phyloP scores from a whole-genome alignment of 345 rosid species.

The Durio zibethinus region DNA sequence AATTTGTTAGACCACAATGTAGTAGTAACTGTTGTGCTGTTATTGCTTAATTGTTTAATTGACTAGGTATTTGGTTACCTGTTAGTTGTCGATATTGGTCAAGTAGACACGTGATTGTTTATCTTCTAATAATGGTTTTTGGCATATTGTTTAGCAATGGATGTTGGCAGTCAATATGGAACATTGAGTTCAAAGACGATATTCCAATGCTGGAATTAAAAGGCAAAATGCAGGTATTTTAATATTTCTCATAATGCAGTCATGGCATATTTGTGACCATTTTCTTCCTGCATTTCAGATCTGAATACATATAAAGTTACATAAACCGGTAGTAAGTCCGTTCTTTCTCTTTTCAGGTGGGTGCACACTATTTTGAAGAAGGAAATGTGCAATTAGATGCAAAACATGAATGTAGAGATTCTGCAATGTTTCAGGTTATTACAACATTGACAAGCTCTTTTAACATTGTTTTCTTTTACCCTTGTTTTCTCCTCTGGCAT shows the following conservation, averaged over 20 bases:
- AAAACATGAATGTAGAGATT: slow-evolving; percentile 75
- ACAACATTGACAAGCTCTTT: not conserved
- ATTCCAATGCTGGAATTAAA: slow-evolving; percentile 58
- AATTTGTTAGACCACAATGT: slow-evolving; percentile 8
- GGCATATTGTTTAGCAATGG: slow-evolving; percentile 59
- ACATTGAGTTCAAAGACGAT: slow-evolving; percentile 77
- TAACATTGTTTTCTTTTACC: not conserved
- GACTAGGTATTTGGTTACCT: not conserved
- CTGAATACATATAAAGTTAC: not conserved
- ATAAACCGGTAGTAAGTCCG: slow-evolving; percentile 1
- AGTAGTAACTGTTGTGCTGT: not conserved
- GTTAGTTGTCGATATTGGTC: not conserved
- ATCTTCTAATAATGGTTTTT: slow-evolving; percentile 11
- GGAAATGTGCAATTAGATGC: slow-evolving; percentile 98
- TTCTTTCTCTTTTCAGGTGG: slow-evolving; percentile 52
- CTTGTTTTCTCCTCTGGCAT: not conserved
- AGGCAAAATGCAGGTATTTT: slow-evolving; percentile 79
- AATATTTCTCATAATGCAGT: slow-evolving; percentile 32
- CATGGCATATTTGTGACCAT: not conserved
- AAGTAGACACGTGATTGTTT: not conserved
- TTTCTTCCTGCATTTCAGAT: slow-evolving; percentile 10
- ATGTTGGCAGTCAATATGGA: slow-evolving; percentile 95
- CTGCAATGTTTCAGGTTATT: slow-evolving; percentile 78
- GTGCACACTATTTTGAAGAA: slow-evolving; percentile 97
- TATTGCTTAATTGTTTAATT: not conserved